Conservation (phyloP, 228 moss, liverwort and hornwort species). For the Sphagnum fallax region DNA sequence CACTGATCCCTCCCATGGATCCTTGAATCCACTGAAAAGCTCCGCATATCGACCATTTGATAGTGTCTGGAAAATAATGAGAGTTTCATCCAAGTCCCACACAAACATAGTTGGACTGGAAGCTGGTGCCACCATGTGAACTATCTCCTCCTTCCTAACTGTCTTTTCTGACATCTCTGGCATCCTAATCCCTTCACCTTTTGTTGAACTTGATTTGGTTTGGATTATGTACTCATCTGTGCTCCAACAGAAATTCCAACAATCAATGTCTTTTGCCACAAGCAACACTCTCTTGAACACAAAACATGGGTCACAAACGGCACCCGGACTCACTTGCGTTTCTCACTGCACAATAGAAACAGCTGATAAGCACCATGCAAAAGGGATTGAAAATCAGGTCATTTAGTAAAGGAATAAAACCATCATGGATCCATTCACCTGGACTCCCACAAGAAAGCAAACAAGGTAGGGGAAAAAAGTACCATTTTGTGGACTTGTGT, state of each 20-base stretch:
- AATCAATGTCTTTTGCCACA: not conserved
- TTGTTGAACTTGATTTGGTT: not conserved
- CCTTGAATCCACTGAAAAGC: slow-evolving; percentile 46
- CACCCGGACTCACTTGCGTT: not conserved
- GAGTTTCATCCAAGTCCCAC: slow-evolving; percentile 74
- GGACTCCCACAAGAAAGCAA: not conserved
- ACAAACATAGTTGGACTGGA: slow-evolving; percentile 35
- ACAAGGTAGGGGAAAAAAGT: too few species aligned
- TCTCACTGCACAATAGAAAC: not conserved
- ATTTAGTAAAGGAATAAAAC: too few species aligned
- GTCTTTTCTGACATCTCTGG: not conserved
- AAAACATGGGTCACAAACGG: not conserved
- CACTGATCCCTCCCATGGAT: slow-evolving; percentile 17
- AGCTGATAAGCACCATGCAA: not conserved
- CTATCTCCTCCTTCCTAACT: slow-evolving; percentile 6
- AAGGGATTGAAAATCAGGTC: too few species aligned
- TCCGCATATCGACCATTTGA: slow-evolving; percentile 44
- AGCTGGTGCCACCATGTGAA: not conserved
- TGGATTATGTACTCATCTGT: slow-evolving; percentile 6
- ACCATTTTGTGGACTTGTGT: too few species aligned
- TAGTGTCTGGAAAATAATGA: slow-evolving; percentile 57
- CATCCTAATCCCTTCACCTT: not conserved
- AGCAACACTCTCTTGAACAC: not conserved
- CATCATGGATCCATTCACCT: not conserved
- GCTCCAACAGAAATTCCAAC: not conserved